Percentiles rank a stretch among this genome's conserved stretches.
Evolutionary conservation across 1,139 yeast genomes (phyloP).

Genomic region (Magnusiomyces fungicola): DNA sequence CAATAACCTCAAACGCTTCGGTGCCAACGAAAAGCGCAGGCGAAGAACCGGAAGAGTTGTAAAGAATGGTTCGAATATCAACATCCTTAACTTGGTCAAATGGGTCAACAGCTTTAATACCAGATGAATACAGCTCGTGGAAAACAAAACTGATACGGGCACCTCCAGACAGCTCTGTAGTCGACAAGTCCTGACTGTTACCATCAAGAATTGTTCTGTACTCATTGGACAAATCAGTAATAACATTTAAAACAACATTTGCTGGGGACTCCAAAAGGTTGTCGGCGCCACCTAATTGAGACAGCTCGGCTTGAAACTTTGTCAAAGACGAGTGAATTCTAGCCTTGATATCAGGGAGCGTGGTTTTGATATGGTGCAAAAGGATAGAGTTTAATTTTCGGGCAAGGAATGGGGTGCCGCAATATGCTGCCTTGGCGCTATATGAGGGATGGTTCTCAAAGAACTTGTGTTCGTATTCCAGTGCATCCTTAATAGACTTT

Average conservation of each 20-base stretch:
- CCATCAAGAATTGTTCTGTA: slow-evolving; percentile 90
- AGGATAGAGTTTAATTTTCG: slow-evolving; percentile 85
- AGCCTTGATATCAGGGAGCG: slow-evolving; percentile 90
- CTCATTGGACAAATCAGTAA: slow-evolving; percentile 88
- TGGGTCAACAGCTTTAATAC: slow-evolving; percentile 89
- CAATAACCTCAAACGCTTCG: slow-evolving; percentile 93
- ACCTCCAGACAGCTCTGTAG: slow-evolving; percentile 88
- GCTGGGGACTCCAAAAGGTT: slow-evolving; percentile 79
- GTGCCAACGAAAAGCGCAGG: slow-evolving; percentile 97
- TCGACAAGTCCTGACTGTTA: slow-evolving; percentile 78
- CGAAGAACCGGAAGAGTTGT: slow-evolving; percentile 95
- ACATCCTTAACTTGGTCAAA: slow-evolving; percentile 95
- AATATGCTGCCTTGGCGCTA: slow-evolving; percentile 80
- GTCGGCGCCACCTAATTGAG: slow-evolving; percentile 64
- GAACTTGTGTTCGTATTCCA: slow-evolving; percentile 67
- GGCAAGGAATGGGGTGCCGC: slow-evolving; percentile 97
- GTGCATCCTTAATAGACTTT: slow-evolving; percentile 84
- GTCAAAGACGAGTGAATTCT: slow-evolving; percentile 84
- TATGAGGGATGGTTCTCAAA: slow-evolving; percentile 95
- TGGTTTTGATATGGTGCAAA: slow-evolving; percentile 87
- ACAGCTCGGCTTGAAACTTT: slow-evolving; percentile 77
- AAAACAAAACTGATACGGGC: slow-evolving; percentile 97
- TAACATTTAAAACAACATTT: slow-evolving; percentile 81
- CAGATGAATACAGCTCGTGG: slow-evolving; percentile 92
- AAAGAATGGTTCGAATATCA: slow-evolving; percentile 89